Percentiles rank a stretch among this genome's conserved stretches.
Conservation (phyloP, 2,329 filamentous ascomycete species). For the Trichoderma sp. region DNA sequence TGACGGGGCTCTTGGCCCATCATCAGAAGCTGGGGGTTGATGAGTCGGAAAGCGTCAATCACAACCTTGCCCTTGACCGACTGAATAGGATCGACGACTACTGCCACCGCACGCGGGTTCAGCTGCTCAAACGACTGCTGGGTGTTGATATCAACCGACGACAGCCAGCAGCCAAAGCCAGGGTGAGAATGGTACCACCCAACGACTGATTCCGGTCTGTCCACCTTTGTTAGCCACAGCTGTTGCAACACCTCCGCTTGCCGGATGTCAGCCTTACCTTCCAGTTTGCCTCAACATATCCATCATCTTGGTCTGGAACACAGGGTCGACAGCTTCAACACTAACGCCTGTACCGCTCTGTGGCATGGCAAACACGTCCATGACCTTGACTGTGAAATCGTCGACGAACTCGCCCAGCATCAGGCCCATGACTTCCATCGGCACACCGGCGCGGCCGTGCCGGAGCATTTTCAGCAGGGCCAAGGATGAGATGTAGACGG, state of each 20-base stretch:
- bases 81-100: conserved; percentile 97
- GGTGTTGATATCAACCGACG: conserved; percentile 98
- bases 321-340: conserved; percentile 95
- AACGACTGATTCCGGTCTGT: conserved; percentile 90
- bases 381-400: conserved; percentile 96
- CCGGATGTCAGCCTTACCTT: conserved; percentile 57
- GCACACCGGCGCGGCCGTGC: conserved; percentile 93
- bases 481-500: conserved; percentile 97
- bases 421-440: conserved; percentile 99
- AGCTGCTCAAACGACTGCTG: conserved; percentile 99
- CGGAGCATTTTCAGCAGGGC: conserved; percentile 98
- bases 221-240: conserved; percentile 35
- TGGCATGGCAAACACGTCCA: conserved; percentile 99
- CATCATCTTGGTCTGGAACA: conserved; percentile 99
- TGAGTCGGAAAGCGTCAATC: conserved; percentile 97
- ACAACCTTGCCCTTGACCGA: conserved; percentile 99
- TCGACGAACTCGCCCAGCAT: conserved; percentile 99
- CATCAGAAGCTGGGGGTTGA: conserved; percentile 96
- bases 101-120: conserved; percentile 91
- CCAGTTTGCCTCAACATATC: conserved; percentile 98
- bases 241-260: background rate
- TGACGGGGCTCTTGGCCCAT: conserved; percentile 97
- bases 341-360: conserved; percentile 97
- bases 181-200: conserved; percentile 99
- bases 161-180: conserved; percentile 98